A percentile compares a stretch with the other conserved stretches of the same genome.
These are phyloP conservation scores for Guadua angustifolia DNA, from an alignment of 176 grass and related monocot genomes.

Conservation along the genomic window DNA sequence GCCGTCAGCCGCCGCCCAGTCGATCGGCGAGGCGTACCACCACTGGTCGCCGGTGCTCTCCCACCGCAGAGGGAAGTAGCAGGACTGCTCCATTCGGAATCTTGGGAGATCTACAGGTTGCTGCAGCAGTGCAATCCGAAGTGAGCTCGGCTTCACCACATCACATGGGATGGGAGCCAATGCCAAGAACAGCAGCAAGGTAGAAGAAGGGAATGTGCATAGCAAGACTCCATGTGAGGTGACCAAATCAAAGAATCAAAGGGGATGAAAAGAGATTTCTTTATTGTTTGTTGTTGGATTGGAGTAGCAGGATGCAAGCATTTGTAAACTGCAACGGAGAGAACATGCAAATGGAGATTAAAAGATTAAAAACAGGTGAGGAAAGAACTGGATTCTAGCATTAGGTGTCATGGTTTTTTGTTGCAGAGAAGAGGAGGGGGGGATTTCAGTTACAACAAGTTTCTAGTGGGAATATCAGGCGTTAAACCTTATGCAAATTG, in stretches of 20 bases:
- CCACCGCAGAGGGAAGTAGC: slow-evolving; percentile 96
- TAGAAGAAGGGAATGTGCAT: slow-evolving; percentile 38
- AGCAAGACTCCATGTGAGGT: slow-evolving; percentile 45
- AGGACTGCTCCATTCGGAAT: slow-evolving; percentile 52
- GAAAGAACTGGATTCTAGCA: background rate
- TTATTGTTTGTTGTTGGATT: slow-evolving; percentile 32
- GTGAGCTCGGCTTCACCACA: slow-evolving; percentile 43
- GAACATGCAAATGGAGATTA: background rate
- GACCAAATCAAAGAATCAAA: slow-evolving; percentile 31
- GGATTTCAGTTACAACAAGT: background rate
- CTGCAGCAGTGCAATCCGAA: background rate
- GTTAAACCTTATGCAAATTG: background rate
- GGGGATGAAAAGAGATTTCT: background rate
- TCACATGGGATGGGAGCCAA: slow-evolving; percentile 27
- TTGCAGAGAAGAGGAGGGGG: background rate
- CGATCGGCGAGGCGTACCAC: slow-evolving; percentile 97
- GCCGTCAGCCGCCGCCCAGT: slow-evolving; percentile 87
- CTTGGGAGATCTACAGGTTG: slow-evolving; percentile 31
- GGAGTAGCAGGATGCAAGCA: slow-evolving; percentile 20
- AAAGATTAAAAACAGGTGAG: background rate
- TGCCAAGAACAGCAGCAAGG: slow-evolving; percentile 38
- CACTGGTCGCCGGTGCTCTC: slow-evolving; percentile 98
- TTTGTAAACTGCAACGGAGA: slow-evolving; percentile 30
- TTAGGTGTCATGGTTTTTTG: background rate
- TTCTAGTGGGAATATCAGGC: background rate